A percentile compares a stretch with the other conserved stretches of the same genome.
phyloP scores from a whole-genome alignment of 1,139 yeast species.

The Suhomyces panamericanus region DNA sequence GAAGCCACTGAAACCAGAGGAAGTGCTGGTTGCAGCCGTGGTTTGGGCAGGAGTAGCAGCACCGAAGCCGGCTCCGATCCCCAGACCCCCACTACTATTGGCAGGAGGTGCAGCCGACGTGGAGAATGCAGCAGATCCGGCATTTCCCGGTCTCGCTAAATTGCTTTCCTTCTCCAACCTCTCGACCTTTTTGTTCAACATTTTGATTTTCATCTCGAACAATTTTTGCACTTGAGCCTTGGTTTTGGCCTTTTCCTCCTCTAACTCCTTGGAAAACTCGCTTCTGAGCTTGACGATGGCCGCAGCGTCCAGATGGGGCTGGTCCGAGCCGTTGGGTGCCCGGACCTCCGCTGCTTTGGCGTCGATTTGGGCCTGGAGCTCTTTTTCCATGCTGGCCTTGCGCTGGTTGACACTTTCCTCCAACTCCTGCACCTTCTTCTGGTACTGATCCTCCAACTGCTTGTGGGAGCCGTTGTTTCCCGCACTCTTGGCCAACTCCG shows the following conservation, averaged over 20 bases:
- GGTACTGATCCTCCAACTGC: slow-evolving; percentile 18
- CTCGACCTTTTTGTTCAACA: slow-evolving; percentile 46
- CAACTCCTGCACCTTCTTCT: slow-evolving; percentile 21
- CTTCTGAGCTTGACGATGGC: slow-evolving; percentile 29
- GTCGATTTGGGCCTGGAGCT: slow-evolving; percentile 16
- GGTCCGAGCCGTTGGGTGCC: neutral
- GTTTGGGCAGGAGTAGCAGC: neutral
- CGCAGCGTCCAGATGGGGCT: slow-evolving; percentile 1
- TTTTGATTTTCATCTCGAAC: slow-evolving; percentile 42
- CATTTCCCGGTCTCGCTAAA: neutral
- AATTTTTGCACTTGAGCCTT: slow-evolving; percentile 40
- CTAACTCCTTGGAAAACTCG: slow-evolving; percentile 32
- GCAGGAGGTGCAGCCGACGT: neutral
- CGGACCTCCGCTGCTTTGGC: neutral
- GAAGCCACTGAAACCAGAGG: too few species aligned
- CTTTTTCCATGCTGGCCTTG: slow-evolving; percentile 23
- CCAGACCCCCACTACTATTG: neutral
- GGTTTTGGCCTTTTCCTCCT: slow-evolving; percentile 32
- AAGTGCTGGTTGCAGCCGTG: neutral
- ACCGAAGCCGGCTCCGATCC: neutral
- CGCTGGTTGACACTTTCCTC: slow-evolving; percentile 21
- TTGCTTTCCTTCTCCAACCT: slow-evolving; percentile 27
- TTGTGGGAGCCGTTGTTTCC: slow-evolving; percentile 10
- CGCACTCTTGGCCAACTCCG: slow-evolving; percentile 1
- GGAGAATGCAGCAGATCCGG: neutral